phyloP scores from a whole-genome alignment of 768 basidiomycete species.

The Boletus rubescentipes region DNA sequence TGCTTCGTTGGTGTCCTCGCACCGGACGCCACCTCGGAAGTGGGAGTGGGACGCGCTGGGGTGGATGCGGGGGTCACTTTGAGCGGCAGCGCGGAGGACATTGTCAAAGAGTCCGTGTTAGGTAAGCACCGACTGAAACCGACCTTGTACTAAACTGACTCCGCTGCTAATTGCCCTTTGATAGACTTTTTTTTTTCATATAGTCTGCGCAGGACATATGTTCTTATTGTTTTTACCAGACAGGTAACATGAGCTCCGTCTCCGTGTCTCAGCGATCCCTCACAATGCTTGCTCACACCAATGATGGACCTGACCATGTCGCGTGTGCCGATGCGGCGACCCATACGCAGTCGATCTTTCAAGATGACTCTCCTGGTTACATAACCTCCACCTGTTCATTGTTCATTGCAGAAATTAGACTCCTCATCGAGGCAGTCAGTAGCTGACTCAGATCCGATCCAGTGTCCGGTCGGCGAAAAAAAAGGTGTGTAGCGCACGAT shows the following conservation, averaged over 20 bases:
- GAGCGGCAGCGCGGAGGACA: slow-evolving; percentile 61
- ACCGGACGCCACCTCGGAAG: slow-evolving; percentile 23
- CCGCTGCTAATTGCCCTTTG: not conserved
- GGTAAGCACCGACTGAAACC: slow-evolving; percentile 11
- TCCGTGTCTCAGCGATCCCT: not conserved
- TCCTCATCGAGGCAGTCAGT: slow-evolving; percentile 2
- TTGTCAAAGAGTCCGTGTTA: slow-evolving; percentile 11
- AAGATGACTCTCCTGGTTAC: slow-evolving; percentile 18
- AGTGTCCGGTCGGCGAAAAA: slow-evolving; percentile 9
- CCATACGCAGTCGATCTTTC: slow-evolving; percentile 15
- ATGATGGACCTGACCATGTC: slow-evolving; percentile 1
- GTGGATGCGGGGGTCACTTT: slow-evolving; percentile 59
- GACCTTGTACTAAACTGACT: slow-evolving; percentile 5
- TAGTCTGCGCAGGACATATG: not conserved
- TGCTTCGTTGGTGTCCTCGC: slow-evolving; percentile 50
- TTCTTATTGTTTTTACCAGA: slow-evolving; percentile 5
- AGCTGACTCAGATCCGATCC: slow-evolving; percentile 11
- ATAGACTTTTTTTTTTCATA: not conserved
- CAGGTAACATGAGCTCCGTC: not conserved
- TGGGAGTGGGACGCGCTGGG: slow-evolving; percentile 41
- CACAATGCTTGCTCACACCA: not conserved
- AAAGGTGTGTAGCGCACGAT: not conserved
- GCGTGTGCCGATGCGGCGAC: slow-evolving; percentile 30
- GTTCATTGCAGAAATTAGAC: slow-evolving; percentile 10
- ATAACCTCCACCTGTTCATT: not conserved